phyloP scores from a whole-genome alignment of 345 rosid species.

The Gossypium rotundifolium region DNA sequence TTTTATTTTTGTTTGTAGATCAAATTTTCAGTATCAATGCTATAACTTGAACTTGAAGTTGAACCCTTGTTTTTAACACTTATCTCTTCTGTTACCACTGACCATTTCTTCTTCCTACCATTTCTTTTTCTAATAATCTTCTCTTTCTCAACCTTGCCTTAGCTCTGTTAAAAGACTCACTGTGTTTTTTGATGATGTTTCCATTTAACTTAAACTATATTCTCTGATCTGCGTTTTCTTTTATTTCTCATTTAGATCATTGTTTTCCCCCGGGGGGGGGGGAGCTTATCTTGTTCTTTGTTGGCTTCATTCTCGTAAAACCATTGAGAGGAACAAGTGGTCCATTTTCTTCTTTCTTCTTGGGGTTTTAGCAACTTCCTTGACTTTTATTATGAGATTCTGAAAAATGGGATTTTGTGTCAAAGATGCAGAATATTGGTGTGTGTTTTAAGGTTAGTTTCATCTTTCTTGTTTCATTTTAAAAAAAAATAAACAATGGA shows the following conservation, averaged over 20 bases:
- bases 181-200: background rate
- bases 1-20: no score
- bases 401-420: constrained; percentile 12
- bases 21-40: background rate
- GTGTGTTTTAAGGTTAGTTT: constrained; percentile 24
- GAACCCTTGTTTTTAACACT: background rate
- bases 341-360: background rate
- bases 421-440: constrained; percentile 18
- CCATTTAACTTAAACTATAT: constrained; percentile 5
- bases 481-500: background rate
- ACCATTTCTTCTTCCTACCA: background rate
- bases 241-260: constrained; percentile 13
- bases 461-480: background rate
- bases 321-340: background rate
- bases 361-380: constrained; percentile 5
- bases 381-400: constrained; percentile 17
- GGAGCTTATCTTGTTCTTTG: background rate
- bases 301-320: constrained; percentile 12
- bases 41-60: background rate
- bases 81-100: background rate
- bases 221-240: constrained; percentile 21
- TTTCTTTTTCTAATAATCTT: background rate
- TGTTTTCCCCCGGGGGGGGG: background rate
- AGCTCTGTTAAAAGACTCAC: constrained; percentile 2
- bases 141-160: background rate